Evolutionary conservation across 2,329 filamentous ascomycete species (phyloP).

Genomic region (Ilyonectria sp.): DNA sequence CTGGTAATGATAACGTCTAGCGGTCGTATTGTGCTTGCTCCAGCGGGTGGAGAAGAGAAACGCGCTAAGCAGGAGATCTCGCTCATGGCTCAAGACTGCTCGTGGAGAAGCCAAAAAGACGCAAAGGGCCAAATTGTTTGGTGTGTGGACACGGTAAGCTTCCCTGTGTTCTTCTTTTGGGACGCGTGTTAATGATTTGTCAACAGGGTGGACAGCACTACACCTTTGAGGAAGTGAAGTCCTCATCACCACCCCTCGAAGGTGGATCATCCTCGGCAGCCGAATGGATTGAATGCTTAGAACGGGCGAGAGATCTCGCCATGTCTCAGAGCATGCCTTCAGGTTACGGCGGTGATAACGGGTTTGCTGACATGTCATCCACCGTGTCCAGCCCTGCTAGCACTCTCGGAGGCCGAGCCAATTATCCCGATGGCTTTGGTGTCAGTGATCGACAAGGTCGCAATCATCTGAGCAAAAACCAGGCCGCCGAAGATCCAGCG

Average conservation of each 20-base stretch:
- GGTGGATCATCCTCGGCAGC: slow-evolving; percentile 79
- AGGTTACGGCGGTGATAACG: slow-evolving; percentile 77
- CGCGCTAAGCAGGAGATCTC: slow-evolving; percentile 93
- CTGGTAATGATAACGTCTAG: slow-evolving; percentile 96
- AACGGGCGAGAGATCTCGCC: slow-evolving; percentile 88
- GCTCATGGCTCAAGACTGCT: slow-evolving; percentile 81
- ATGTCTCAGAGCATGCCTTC: slow-evolving; percentile 78
- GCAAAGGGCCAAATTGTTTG: slow-evolving; percentile 90
- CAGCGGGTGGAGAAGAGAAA: slow-evolving; percentile 95
- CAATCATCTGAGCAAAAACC: slow-evolving; percentile 72
- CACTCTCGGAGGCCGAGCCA: slow-evolving; percentile 75
- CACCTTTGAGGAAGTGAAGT: slow-evolving; percentile 93
- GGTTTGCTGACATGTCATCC: slow-evolving; percentile 78
- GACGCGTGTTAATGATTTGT: slow-evolving; percentile 10
- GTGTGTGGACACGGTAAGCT: slow-evolving; percentile 92
- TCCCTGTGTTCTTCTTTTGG: neutral
- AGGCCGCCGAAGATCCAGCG: slow-evolving; percentile 67
- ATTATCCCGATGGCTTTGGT: slow-evolving; percentile 66
- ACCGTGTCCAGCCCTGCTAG: slow-evolving; percentile 83
- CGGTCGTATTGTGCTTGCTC: slow-evolving; percentile 89
- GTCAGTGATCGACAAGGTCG: slow-evolving; percentile 68
- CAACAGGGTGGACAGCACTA: slow-evolving; percentile 89
- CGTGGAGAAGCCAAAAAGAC: slow-evolving; percentile 86
- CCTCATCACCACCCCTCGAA: slow-evolving; percentile 67
- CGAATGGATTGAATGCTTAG: slow-evolving; percentile 93